Evolutionary conservation across 2,329 filamentous ascomycete genomes (phyloP), one percentile per base, ranked within the genome.

Genomic region (Ophiocordyceps unilateralis): DNA sequence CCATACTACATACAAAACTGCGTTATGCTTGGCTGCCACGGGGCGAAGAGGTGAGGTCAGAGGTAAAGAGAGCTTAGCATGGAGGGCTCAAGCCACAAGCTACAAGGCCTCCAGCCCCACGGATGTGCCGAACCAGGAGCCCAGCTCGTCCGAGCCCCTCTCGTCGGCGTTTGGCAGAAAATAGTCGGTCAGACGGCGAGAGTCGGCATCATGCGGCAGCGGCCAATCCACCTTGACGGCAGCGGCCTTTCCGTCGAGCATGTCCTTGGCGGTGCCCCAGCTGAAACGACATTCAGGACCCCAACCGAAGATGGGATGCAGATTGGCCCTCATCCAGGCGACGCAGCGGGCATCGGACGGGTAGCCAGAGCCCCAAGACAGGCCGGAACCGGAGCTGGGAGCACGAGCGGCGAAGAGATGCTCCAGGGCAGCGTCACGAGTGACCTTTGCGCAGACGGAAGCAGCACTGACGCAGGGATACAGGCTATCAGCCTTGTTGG

Each of bases 221-320:
- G 87, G 85, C 89, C 89, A 96, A 39, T 93, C 86, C 0, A 93
- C 81, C 56, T 73, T 80, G 43, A 82, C 70, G 4, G 74, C 76
- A 21, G 74, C 76, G 21, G 67, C 71, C 58, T 83, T 86, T n/a
- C 68, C 65, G 50, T 95, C 88, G 4, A 98, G 65, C 76, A 96
- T 74, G 55, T 96, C 88, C 64, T 93, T 95, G 2, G 83, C 83
- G 1, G 91, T 96, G 0, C 83, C 83, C 91, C 91, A 98, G 55
- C 87, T 94, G 56, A 95, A 96, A 5, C 91, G 72, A 58, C 86
- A 93, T 62, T 96, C 88, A 21, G 74, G 74, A 0, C 89, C 88
- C 89, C 91, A 98, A 14, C 91, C 91, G 65, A 96, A 98, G 1
- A 96, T 64, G 3, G 85, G 84, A 55, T 98, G 81, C 79, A 95